Evolutionary conservation across 2,329 filamentous ascomycete species (phyloP).

Genomic region (Venturia carpophila): DNA sequence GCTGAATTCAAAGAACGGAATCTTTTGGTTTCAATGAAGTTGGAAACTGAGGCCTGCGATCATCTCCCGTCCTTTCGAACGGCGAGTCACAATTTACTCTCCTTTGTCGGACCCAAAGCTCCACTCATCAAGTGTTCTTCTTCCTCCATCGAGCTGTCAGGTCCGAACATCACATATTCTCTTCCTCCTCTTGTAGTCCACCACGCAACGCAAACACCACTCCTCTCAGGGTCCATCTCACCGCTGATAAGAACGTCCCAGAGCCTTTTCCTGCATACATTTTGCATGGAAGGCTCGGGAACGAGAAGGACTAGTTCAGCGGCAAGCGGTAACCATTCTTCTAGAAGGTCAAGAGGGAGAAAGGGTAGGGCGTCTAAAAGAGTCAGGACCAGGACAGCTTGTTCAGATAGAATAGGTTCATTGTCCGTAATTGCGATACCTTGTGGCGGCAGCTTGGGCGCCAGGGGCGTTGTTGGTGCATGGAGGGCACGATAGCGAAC

Average conservation of each 20-base stretch:
- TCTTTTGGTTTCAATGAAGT: too few species aligned
- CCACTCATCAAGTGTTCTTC: slow-evolving; percentile 48
- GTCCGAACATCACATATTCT: slow-evolving; percentile 48
- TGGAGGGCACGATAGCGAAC: slow-evolving; percentile 56
- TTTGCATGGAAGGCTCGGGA: slow-evolving; percentile 52
- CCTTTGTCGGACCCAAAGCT: slow-evolving; percentile 34
- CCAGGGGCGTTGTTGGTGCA: slow-evolving; percentile 41
- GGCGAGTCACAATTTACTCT: slow-evolving; percentile 42
- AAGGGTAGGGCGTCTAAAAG: slow-evolving; percentile 73
- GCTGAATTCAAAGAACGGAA: too few species aligned
- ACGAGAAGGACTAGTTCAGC: slow-evolving; percentile 61
- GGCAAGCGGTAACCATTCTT: slow-evolving; percentile 71
- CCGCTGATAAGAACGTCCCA: slow-evolving; percentile 73
- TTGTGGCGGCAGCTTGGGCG: slow-evolving; percentile 20
- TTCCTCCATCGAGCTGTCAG: slow-evolving; percentile 33
- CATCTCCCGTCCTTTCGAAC: background rate
- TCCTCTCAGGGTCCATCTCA: slow-evolving; percentile 82
- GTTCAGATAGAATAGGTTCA: slow-evolving; percentile 55
- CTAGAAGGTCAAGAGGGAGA: slow-evolving; percentile 59
- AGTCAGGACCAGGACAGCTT: slow-evolving; percentile 67
- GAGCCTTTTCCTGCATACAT: slow-evolving; percentile 61
- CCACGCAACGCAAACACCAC: slow-evolving; percentile 73
- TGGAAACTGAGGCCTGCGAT: too few species aligned
- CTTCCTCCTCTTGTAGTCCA: slow-evolving; percentile 63
- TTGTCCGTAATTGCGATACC: slow-evolving; percentile 29